phyloP scores from a whole-genome alignment of 2,329 filamentous ascomycete genomes.

The Hysterium pulicare region DNA sequence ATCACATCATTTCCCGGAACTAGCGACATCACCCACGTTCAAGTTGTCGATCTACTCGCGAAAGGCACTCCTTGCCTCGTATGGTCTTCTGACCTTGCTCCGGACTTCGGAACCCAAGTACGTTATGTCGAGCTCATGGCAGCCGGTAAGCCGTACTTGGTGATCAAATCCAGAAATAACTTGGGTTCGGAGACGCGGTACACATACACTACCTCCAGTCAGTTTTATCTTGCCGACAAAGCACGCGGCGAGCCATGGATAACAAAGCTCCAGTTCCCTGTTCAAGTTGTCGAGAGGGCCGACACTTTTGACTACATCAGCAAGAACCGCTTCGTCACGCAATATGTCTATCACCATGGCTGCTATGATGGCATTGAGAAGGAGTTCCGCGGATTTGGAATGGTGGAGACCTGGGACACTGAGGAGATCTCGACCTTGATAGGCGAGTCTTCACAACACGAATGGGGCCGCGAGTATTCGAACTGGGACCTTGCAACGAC shows the following conservation, averaged over 20 bases:
- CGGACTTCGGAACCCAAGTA: neutral
- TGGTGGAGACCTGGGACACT: slow-evolving; percentile 24
- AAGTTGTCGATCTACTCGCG: slow-evolving; percentile 18
- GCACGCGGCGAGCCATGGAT: slow-evolving; percentile 18
- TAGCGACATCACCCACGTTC: neutral
- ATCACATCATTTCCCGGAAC: neutral
- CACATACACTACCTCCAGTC: slow-evolving; percentile 18
- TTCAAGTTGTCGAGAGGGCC: slow-evolving; percentile 20
- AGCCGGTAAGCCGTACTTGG: slow-evolving; percentile 4
- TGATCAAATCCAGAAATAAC: slow-evolving; percentile 14
- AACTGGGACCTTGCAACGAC: neutral
- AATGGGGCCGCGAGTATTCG: neutral
- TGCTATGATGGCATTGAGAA: slow-evolving; percentile 24
- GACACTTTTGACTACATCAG: neutral
- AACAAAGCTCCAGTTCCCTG: slow-evolving; percentile 23
- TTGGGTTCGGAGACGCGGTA: slow-evolving; percentile 14
- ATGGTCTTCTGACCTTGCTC: slow-evolving; percentile 6
- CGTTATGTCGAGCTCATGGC: neutral
- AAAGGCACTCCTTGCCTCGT: slow-evolving; percentile 17
- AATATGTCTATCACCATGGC: slow-evolving; percentile 14
- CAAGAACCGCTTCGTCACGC: neutral
- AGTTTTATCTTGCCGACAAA: slow-evolving; percentile 21
- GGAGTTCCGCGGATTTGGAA: slow-evolving; percentile 31
- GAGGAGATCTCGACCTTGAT: no score
- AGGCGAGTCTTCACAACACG: no score